A percentile compares a stretch with the other conserved stretches of the same genome.
phyloP scores from a whole-genome alignment of 1,139 yeast genomes.

The Pichia sp. region DNA sequence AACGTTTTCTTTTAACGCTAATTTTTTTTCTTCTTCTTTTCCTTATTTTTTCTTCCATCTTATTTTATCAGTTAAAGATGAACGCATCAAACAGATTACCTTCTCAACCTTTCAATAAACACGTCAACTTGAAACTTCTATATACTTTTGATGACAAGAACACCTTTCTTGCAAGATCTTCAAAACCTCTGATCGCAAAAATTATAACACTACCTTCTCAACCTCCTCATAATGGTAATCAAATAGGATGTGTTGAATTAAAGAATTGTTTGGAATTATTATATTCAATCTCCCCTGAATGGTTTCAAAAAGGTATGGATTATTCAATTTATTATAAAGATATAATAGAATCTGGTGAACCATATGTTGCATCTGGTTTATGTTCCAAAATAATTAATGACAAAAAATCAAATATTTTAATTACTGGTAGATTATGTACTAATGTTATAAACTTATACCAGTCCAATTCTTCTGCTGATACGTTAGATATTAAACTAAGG shows the following conservation, averaged over 20 bases:
- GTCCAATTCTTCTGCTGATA: slow-evolving; percentile 40
- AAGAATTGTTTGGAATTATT: slow-evolving; percentile 47
- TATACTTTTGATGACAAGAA: slow-evolving; percentile 56
- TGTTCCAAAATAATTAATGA: slow-evolving; percentile 39
- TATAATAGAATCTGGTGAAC: slow-evolving; percentile 69
- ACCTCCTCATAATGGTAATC: slow-evolving; percentile 30
- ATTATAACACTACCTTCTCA: slow-evolving; percentile 39
- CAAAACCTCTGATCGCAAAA: slow-evolving; percentile 39
- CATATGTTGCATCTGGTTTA: slow-evolving; percentile 67
- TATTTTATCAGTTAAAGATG: not conserved
- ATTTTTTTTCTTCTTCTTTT: not conserved
- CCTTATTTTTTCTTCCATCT: not conserved
- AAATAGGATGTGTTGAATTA: slow-evolving; percentile 53
- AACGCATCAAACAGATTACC: slow-evolving; percentile 3
- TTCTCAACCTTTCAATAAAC: slow-evolving; percentile 23
- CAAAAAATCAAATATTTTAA: slow-evolving; percentile 31
- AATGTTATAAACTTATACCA: slow-evolving; percentile 47
- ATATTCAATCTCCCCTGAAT: slow-evolving; percentile 51
- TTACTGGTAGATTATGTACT: slow-evolving; percentile 70
- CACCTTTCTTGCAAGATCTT: slow-evolving; percentile 54
- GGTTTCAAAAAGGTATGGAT: slow-evolving; percentile 44
- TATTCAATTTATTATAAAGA: slow-evolving; percentile 70
- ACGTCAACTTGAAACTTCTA: slow-evolving; percentile 42
- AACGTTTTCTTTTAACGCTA: not conserved
- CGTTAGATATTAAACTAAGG: slow-evolving; percentile 59